Evolutionary conservation across 345 rosid genomes (phyloP).

Genomic region (Eucalyptus curtisii): DNA sequence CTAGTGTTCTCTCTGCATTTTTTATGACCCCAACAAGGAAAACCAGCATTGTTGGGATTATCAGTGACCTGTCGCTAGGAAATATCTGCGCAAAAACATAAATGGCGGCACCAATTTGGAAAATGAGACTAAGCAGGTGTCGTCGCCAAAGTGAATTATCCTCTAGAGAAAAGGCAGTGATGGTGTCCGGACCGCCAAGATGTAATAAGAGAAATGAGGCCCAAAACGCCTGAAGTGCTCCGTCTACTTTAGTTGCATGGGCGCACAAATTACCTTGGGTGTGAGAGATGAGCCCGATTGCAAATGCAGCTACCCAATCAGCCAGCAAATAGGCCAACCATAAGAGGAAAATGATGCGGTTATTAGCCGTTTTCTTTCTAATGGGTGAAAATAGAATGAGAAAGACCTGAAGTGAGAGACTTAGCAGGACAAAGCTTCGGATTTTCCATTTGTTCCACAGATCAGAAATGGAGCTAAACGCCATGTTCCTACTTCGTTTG

Average conservation of each 20-base stretch:
- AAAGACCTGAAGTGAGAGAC: background rate
- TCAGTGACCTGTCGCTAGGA: accelerated
- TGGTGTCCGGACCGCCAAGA: background rate
- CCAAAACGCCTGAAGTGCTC: background rate
- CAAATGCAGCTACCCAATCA: background rate
- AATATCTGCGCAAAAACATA: accelerated
- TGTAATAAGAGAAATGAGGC: background rate
- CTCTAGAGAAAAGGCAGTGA: background rate
- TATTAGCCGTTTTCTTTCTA: background rate
- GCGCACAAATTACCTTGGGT: accelerated
- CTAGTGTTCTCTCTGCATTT: background rate
- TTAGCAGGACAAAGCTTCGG: accelerated
- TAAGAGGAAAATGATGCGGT: accelerated
- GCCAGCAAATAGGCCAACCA: background rate
- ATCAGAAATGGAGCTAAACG: background rate
- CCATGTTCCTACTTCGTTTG: background rate
- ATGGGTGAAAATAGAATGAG: background rate
- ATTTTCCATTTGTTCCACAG: background rate
- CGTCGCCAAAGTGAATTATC: background rate
- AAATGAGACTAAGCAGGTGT: background rate
- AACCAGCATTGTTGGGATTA: background rate
- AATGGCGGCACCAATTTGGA: accelerated
- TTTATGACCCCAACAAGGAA: background rate
- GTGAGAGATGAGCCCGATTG: background rate
- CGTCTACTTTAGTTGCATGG: accelerated